Percentiles rank a stretch among this genome's conserved stretches.
Conservation (phyloP, 345 rosid genomes). For the Lepidium sativum region DNA sequence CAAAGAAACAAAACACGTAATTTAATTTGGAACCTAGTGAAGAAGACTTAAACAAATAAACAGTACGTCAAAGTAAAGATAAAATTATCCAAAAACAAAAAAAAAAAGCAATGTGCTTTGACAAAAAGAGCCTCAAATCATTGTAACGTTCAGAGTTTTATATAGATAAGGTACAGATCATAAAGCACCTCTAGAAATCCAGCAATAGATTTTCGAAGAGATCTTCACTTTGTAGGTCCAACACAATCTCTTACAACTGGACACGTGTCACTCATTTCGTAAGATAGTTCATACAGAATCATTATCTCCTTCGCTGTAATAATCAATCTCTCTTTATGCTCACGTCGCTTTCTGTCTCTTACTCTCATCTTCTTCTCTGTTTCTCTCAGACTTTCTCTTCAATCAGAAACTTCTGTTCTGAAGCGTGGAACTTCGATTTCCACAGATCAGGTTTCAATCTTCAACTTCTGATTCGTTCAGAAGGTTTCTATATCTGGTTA, state of each 20-base stretch:
- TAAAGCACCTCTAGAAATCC: slow-evolving; percentile 19
- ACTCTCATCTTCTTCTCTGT: slow-evolving; percentile 18
- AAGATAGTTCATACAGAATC: slow-evolving; percentile 16
- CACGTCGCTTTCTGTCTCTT: slow-evolving; percentile 27
- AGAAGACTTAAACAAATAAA: not conserved
- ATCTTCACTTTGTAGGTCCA: not conserved
- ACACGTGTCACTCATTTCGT: slow-evolving; percentile 19
- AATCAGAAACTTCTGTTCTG: not conserved
- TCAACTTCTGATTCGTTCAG: slow-evolving; percentile 17
- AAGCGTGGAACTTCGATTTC: slow-evolving; percentile 14
- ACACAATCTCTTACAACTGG: slow-evolving; percentile 9
- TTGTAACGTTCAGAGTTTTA: not conserved
- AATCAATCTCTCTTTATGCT: slow-evolving; percentile 15
- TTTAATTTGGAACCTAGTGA: slow-evolving; percentile 1
- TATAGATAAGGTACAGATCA: slow-evolving; percentile 27
- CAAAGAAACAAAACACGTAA: slow-evolving; percentile 1
- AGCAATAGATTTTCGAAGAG: slow-evolving; percentile 19
- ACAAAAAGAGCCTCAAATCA: slow-evolving; percentile 26
- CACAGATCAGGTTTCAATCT: not conserved
- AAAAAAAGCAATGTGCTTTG: not conserved
- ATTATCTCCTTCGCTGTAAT: slow-evolving; percentile 27
- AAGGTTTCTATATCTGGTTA: slow-evolving; percentile 22
- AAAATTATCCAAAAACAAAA: not conserved
- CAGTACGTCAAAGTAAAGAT: not conserved
- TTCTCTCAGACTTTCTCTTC: slow-evolving; percentile 1